Evolutionary conservation across 2,329 filamentous ascomycete species (phyloP).

Genomic region (Verticillium isaacii): DNA sequence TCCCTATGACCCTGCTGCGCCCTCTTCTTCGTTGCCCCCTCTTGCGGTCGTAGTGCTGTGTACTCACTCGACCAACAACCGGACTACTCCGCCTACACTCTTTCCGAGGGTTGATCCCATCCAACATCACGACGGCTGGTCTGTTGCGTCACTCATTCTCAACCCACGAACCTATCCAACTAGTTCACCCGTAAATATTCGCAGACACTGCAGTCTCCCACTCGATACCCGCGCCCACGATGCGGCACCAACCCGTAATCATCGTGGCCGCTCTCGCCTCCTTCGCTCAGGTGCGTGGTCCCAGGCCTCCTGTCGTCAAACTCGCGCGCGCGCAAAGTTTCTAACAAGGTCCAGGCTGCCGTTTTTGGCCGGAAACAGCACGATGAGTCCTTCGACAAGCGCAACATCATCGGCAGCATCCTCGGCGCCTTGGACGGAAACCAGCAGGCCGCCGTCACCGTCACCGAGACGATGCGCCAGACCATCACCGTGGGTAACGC

Average conservation of each 20-base stretch:
- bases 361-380: not conserved
- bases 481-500: constrained; percentile 27
- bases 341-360: not conserved
- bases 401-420: constrained; percentile 8
- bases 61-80: not conserved
- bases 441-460: constrained; percentile 16
- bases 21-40: not conserved
- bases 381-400: constrained; percentile 7
- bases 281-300: constrained; percentile 13
- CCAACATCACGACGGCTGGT: constrained; percentile 19
- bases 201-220: not conserved
- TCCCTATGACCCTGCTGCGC: not conserved
- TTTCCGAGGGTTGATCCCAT: constrained; percentile 19
- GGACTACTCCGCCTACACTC: constrained; percentile 1
- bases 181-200: not conserved
- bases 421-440: constrained; percentile 11
- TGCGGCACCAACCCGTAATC: constrained; percentile 13
- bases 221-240: constrained; percentile 10
- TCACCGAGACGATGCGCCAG: constrained; percentile 25
- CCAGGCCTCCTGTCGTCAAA: no score
- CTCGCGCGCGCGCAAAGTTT: no score
- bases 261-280: constrained; percentile 13
- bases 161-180: not conserved
- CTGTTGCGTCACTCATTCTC: constrained; percentile 16
- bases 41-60: not conserved